Evolutionary conservation across 805 yeast genomes (phyloP), one percentile per base, ranked within the genome.

Genomic region (Hanseniaspora jakobsenii): DNA sequence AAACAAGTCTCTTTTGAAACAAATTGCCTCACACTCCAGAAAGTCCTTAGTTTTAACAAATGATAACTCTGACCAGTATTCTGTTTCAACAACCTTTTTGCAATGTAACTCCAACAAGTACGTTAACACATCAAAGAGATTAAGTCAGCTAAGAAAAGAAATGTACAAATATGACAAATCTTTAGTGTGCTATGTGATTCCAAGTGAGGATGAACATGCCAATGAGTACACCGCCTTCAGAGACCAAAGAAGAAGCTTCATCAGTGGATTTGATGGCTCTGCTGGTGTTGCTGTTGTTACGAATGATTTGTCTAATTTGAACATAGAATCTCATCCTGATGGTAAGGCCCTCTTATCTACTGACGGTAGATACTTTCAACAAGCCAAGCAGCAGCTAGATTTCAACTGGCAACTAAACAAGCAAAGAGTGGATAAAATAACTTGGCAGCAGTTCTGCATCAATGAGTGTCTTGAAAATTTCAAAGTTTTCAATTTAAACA

Each of bases 231-330:
- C 89, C 6, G 72, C 91, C 0, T 64, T 71, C 1, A 74, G 79
- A 12, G 97, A 89, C 59, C 83, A 80, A 57, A 73, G 95, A 53
- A 69, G 96, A 47, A 80, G 75, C 44, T 89, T 71, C 54, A 80
- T 89, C 22, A 72, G 87, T 6, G 96, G 86, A 0, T 89, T 89
- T 63, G 80, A 89, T 10, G 98, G 97, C 1, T 78, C 89, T 38
- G 94, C 96, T 2, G 98, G 97, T 19, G 66, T 84, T 18, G 96
- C 95, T 1, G 71, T 91, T n/a, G 70, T 89, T 16, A 78, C 94
- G 4, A 58, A 66, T 35, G 67, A 69, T 44, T 50, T 65, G 6
- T 53, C 67, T 32, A 61, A 63, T 24, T 62, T 66, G 53, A 69
- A 62, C 40, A 43, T 48, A 3, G 70, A 65, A 1, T 53, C 54